Percentiles rank a stretch among this genome's conserved stretches.
phyloP scores from a whole-genome alignment of 2,329 filamentous ascomycete species.

The Hypoxylon sp. region DNA sequence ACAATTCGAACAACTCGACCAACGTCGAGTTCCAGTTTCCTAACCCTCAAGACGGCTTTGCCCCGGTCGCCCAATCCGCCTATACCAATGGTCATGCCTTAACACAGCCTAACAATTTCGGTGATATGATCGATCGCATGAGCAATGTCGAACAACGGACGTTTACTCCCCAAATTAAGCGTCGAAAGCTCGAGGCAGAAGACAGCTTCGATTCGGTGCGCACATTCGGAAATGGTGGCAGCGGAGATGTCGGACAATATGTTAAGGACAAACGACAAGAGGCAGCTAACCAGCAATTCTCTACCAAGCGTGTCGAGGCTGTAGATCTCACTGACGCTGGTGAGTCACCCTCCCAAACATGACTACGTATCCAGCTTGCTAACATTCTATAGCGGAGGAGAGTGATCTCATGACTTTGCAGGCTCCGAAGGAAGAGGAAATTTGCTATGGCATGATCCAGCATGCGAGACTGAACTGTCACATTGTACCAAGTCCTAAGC shows the following conservation, averaged over 20 bases:
- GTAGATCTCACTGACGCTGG: conserved; percentile 71
- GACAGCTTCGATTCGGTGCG: conserved; percentile 61
- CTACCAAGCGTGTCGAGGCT: conserved; percentile 58
- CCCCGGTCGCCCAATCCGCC: conserved; percentile 38
- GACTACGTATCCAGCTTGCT: conserved; percentile 42
- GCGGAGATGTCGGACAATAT: conserved; percentile 75
- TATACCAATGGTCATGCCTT: conserved; percentile 33
- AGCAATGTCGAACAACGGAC: conserved; percentile 80
- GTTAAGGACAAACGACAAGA: conserved; percentile 73
- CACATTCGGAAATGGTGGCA: conserved; percentile 63
- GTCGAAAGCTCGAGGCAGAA: conserved; percentile 69
- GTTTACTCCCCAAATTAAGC: conserved; percentile 73
- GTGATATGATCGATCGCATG: conserved; percentile 79
- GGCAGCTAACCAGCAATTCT: conserved; percentile 51
- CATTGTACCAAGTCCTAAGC: conserved; percentile 77
- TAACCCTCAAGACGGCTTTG: conserved; percentile 50
- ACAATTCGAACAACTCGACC: conserved; percentile 54
- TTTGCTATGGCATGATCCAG: conserved; percentile 86
- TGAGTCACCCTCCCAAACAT: conserved; percentile 62
- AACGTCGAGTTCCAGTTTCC: conserved; percentile 61
- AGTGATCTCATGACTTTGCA: conserved; percentile 71
- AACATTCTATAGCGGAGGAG: conserved; percentile 61
- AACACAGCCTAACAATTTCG: conserved; percentile 61
- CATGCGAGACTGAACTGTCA: conserved; percentile 76
- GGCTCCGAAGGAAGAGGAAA: conserved; percentile 76